These are phyloP conservation scores for Yamadazyma trypodendri DNA, from an alignment of 1,139 yeast genomes.

Conservation along the genomic window DNA sequence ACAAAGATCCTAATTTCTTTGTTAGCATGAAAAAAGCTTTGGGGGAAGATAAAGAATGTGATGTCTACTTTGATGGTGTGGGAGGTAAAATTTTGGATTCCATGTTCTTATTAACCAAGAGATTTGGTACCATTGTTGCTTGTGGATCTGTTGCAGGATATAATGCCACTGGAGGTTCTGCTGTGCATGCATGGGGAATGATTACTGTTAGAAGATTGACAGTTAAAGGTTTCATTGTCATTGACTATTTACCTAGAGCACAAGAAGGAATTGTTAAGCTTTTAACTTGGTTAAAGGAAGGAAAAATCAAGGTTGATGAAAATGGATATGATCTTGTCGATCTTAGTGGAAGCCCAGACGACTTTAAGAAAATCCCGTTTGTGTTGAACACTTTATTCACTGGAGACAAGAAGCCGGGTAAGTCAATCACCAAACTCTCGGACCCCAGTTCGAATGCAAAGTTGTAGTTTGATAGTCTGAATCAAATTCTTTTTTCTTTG, in stretches of 20 bases:
- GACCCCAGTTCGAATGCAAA: constrained; percentile 10
- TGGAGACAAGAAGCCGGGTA: constrained; percentile 33
- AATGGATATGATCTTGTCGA: constrained; percentile 25
- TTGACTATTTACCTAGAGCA: constrained; percentile 33
- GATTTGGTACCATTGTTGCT: constrained; percentile 48
- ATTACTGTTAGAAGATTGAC: constrained; percentile 49
- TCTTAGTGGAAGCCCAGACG: constrained; percentile 20
- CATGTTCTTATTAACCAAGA: constrained; percentile 40
- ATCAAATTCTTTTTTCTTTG: neutral
- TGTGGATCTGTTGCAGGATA: constrained; percentile 67
- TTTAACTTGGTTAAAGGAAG: constrained; percentile 33
- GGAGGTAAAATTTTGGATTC: constrained; percentile 61
- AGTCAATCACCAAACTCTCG: constrained; percentile 34
- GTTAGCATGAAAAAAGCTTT: constrained; percentile 43
- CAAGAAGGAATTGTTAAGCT: constrained; percentile 37
- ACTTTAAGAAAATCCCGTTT: constrained; percentile 27
- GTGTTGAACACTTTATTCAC: constrained; percentile 31
- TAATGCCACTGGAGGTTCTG: constrained; percentile 38
- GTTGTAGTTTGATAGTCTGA: no score
- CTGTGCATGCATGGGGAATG: constrained; percentile 37
- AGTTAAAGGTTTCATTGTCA: constrained; percentile 48
- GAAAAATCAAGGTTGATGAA: constrained; percentile 35
- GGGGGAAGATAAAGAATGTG: constrained; percentile 42
- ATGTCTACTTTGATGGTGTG: constrained; percentile 57
- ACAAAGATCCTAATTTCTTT: constrained; percentile 46